Percentiles rank a stretch among this genome's conserved stretches.
phyloP scores from a whole-genome alignment of 331 rosid species.

The Ulmus americana region DNA sequence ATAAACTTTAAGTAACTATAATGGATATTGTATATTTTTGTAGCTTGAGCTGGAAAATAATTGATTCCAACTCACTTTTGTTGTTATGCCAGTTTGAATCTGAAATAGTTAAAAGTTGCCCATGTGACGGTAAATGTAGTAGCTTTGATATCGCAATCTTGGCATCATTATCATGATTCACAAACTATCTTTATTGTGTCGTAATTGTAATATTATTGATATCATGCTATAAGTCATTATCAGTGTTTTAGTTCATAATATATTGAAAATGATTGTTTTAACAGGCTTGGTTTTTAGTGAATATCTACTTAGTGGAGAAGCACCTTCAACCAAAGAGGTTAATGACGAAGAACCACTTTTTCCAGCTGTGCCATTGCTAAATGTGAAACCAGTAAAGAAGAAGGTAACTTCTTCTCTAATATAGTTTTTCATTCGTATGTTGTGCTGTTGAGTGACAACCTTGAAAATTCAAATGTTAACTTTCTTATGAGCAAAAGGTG shows the following conservation, averaged over 20 bases:
- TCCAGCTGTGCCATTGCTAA: constrained; percentile 66
- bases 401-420: constrained; percentile 41
- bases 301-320: constrained; percentile 83
- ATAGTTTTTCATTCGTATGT: not conserved
- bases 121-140: no score
- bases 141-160: no score
- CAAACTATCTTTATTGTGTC: not conserved
- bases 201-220: not conserved
- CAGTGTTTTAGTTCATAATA: not conserved
- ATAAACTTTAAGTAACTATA: not conserved
- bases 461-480: not conserved
- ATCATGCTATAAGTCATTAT: not conserved
- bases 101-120: no score
- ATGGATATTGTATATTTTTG: not conserved
- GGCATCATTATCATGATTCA: not conserved
- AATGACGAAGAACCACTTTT: constrained; percentile 88
- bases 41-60: not conserved
- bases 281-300: constrained; percentile 93
- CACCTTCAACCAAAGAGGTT: constrained; percentile 78
- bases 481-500: not conserved
- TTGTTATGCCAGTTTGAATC: no score
- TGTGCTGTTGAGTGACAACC: constrained; percentile 2
- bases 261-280: constrained; percentile 20
- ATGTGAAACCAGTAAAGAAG: constrained; percentile 34
- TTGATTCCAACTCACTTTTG: not conserved